Evolutionary conservation across 305 asterid genomes (phyloP), one percentile per base, ranked within the genome.

Genomic region (Fraxinus platypoda): DNA sequence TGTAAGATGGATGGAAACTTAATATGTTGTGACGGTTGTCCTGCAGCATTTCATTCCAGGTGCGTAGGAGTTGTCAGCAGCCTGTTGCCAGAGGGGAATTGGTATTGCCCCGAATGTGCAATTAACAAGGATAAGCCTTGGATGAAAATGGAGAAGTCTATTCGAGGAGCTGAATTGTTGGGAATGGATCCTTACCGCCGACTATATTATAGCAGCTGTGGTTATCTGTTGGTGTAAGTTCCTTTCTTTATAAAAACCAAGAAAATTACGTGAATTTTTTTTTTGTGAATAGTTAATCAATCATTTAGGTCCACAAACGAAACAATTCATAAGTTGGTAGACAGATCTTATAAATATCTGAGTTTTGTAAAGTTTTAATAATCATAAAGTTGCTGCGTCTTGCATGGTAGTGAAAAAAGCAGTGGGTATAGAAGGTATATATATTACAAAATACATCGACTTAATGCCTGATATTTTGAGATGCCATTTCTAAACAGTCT

Each of bases 21-120:
- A 81, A 93, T 95, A 89, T 95, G 99, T 88, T 95, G 99, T 81
- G 99, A 95, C 81, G 98, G 99, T 78, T 95, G 99, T 87, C 99
- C 99, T 80, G 95, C 97, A 38, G 99, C 99, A 79, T 95, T 88
- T 82, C 99, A 95, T 89, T 85, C 98, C 28, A 90, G 94, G 86
- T 95, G 99, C 78, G 98, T 94, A 25, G 99, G 98, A 76, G 93
- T 95, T 78, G 90, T 88, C 82, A 91, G 90, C 87, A 89, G 88
- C 89, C 88, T 84, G 84, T 90, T 95, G 92, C 99, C 99, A n/a
- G 97, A 93, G 89, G 99, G 99, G 75, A 95, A 94, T 84, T 95
- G 99, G 99, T 94, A 84, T 88, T 95, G 99, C 89, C 98, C 98
- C 74, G 99, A 95, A 84, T 95, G 99, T 84, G 83, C 80, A 79